phyloP scores from a whole-genome alignment of 2,329 filamentous ascomycete genomes.

The Talaromyces albobiverticillius region DNA sequence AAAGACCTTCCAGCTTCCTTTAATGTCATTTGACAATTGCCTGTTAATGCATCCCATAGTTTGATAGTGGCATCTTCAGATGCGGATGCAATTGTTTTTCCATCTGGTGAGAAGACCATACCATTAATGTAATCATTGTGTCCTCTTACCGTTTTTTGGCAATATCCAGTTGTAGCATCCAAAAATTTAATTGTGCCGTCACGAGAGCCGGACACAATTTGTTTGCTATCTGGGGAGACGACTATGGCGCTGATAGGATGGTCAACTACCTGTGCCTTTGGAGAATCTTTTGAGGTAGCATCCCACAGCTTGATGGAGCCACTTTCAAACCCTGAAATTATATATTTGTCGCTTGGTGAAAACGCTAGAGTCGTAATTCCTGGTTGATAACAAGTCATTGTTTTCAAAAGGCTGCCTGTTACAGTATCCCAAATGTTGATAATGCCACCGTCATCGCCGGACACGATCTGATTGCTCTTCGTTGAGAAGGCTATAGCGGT shows the following conservation, averaged over 20 bases:
- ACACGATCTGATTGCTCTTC: too few relatives aligned
- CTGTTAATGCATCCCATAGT: constrained; percentile 14
- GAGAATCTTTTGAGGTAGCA: neutral
- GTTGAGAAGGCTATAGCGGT: too few relatives aligned
- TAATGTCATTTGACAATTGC: neutral
- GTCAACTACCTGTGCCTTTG: neutral
- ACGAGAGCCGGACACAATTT: constrained; percentile 3
- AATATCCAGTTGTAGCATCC: neutral
- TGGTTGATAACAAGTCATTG: too few relatives aligned
- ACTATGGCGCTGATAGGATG: neutral
- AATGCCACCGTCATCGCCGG: too few relatives aligned
- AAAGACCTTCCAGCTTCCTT: neutral
- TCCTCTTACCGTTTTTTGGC: neutral
- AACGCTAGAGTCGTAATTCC: constrained; percentile 12
- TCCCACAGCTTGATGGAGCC: constrained; percentile 13
- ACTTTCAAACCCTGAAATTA: constrained; percentile 19
- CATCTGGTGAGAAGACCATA: constrained; percentile 21
- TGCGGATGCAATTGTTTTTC: constrained; percentile 19
- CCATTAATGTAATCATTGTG: constrained; percentile 13
- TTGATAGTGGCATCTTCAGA: constrained; percentile 17
- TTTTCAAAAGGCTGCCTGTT: too few relatives aligned
- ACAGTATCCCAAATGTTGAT: too few relatives aligned
- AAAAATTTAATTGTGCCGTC: constrained; percentile 11
- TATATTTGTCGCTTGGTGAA: constrained; percentile 18
- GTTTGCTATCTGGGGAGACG: constrained; percentile 9